These are phyloP conservation scores for Penicillium roqueforti DNA, from an alignment of 495 filamentous ascomycete species.

Conservation along the genomic window DNA sequence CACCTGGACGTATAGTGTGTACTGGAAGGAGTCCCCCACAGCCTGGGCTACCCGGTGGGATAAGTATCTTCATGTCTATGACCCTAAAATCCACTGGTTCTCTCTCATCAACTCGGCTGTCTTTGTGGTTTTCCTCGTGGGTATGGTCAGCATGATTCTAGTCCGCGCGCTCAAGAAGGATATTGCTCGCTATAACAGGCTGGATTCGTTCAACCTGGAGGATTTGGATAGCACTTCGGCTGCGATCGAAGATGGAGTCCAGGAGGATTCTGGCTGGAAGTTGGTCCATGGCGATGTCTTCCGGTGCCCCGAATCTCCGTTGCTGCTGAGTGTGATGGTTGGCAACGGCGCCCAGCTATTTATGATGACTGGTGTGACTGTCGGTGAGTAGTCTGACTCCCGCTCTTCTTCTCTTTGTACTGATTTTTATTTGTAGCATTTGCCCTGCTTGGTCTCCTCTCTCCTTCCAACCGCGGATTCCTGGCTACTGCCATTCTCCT, in stretches of 20 bases:
- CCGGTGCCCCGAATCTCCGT: slow-evolving; percentile 73
- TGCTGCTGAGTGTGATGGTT: slow-evolving; percentile 81
- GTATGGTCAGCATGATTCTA: slow-evolving; percentile 86
- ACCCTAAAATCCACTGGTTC: slow-evolving; percentile 98
- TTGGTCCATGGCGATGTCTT: slow-evolving; percentile 97
- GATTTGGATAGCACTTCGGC: slow-evolving; percentile 71
- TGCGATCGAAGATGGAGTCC: slow-evolving; percentile 83
- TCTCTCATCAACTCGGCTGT: slow-evolving; percentile 91
- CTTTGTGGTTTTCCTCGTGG: slow-evolving; percentile 85
- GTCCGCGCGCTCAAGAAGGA: slow-evolving; percentile 85
- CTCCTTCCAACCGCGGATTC: slow-evolving; percentile 89
- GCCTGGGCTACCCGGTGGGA: slow-evolving; percentile 97
- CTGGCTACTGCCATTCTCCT: slow-evolving; percentile 87
- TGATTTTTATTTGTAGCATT: slow-evolving; percentile 50
- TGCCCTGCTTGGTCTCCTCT: slow-evolving; percentile 89
- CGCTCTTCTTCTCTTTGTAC: background rate
- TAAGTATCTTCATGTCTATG: slow-evolving; percentile 92
- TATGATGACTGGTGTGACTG: slow-evolving; percentile 94
- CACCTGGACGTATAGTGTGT: slow-evolving; percentile 85
- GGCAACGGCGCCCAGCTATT: slow-evolving; percentile 95
- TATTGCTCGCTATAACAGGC: slow-evolving; percentile 89
- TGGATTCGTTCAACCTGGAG: slow-evolving; percentile 81
- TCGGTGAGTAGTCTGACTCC: slow-evolving; percentile 39
- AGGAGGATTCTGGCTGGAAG: slow-evolving; percentile 98
- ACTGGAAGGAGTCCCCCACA: slow-evolving; percentile 73